Conservation (phyloP, 176 grass and related monocot genomes). For the Pontederia crassipes region DNA sequence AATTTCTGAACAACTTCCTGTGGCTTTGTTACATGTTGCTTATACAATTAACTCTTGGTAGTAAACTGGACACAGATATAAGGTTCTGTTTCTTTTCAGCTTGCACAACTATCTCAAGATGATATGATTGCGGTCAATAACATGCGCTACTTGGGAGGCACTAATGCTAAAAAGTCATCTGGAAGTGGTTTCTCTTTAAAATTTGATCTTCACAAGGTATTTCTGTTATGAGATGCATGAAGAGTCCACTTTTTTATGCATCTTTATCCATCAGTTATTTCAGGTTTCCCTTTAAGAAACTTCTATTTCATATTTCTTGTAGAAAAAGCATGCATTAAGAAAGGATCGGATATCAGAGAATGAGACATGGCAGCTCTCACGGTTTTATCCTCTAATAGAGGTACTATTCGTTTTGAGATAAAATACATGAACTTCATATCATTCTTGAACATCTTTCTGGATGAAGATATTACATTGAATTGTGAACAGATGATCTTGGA, state of each 20-base stretch:
- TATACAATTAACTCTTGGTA: neutral
- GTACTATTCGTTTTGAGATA: too few relatives aligned
- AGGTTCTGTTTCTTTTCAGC: constrained; percentile 29
- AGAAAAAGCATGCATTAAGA: too few relatives aligned
- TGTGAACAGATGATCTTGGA: too few relatives aligned
- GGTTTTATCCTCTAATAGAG: too few relatives aligned
- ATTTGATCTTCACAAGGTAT: constrained; percentile 72
- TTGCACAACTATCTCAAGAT: constrained; percentile 54
- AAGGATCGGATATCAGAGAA: too few relatives aligned
- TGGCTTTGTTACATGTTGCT: neutral
- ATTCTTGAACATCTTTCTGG: too few relatives aligned
- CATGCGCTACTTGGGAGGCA: constrained; percentile 44
- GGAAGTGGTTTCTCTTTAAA: constrained; percentile 46
- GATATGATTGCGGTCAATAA: constrained; percentile 64
- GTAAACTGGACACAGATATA: neutral
- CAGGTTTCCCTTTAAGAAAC: too few relatives aligned
- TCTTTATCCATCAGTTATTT: neutral
- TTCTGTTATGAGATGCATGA: neutral
- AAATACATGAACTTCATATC: too few relatives aligned
- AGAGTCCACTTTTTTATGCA: too few relatives aligned
- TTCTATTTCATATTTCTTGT: too few relatives aligned
- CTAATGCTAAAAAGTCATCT: constrained; percentile 54
- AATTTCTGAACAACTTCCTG: neutral
- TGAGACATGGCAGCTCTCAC: too few relatives aligned
- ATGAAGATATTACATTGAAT: too few relatives aligned